Evolutionary conservation across 805 yeast genomes (phyloP).

Genomic region (Groenewaldozyma tartarivorans): DNA sequence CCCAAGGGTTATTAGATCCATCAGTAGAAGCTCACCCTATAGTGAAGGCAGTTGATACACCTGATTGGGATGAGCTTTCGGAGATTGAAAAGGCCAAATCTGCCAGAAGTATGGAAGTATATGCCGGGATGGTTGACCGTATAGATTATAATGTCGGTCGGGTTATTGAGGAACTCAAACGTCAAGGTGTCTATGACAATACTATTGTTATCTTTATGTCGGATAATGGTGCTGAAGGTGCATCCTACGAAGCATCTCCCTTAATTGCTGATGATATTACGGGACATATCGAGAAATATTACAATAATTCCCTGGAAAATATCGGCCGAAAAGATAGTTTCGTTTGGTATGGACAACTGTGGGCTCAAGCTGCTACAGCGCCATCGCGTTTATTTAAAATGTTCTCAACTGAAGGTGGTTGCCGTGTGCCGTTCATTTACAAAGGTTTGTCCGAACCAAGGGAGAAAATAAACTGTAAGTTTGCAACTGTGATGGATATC

Average conservation of each 20-base stretch:
- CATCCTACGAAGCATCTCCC: no score
- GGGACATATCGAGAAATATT: no score
- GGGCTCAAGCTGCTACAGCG: conserved; percentile 58
- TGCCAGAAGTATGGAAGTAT: conserved; percentile 42
- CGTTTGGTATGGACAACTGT: conserved; percentile 44
- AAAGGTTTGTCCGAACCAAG: conserved; percentile 34
- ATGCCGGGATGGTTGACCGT: conserved; percentile 57
- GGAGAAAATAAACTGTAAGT: no score
- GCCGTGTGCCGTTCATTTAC: conserved; percentile 45
- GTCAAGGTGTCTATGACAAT: conserved; percentile 39
- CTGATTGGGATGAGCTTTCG: conserved; percentile 36
- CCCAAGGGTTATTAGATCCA: conserved; percentile 41
- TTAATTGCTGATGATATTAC: no score
- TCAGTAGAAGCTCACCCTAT: no score
- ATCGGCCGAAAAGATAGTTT: conserved; percentile 41
- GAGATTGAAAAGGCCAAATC: conserved; percentile 31
- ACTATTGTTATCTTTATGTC: conserved; percentile 52
- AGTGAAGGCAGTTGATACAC: conserved; percentile 32
- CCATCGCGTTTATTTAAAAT: conserved; percentile 45
- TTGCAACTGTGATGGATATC: conserved; percentile 51
- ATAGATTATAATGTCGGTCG: conserved; percentile 45
- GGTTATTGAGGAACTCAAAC: conserved; percentile 34
- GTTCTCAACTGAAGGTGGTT: conserved; percentile 55
- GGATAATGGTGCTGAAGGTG: conserved; percentile 61
- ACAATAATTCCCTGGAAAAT: conserved; percentile 37